phyloP scores from a whole-genome alignment of 495 filamentous ascomycete genomes.

The Pyronema domesticum region DNA sequence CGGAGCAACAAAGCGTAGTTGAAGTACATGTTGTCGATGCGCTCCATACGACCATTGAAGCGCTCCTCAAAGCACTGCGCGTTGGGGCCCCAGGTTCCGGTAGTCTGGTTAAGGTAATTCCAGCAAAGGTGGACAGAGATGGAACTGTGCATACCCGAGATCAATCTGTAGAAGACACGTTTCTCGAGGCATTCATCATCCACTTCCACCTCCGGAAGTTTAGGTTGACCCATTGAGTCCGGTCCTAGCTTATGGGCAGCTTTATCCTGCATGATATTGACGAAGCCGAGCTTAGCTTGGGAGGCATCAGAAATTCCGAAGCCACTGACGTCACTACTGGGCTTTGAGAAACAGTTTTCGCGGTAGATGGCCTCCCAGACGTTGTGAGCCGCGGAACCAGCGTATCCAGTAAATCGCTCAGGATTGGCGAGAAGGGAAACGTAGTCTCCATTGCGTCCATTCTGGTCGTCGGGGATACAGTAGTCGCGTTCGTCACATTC shows the following conservation, averaged over 20 bases:
- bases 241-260: constrained; percentile 40
- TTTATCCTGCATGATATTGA: constrained; percentile 58
- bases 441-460: constrained; percentile 78
- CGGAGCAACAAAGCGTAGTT: constrained; percentile 89
- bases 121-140: constrained; percentile 92
- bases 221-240: constrained; percentile 31
- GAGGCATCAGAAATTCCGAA: constrained; percentile 14
- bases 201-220: constrained; percentile 40
- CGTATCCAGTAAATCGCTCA: constrained; percentile 87
- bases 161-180: constrained; percentile 84
- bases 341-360: constrained; percentile 86
- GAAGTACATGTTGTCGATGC: constrained; percentile 94
- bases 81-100: constrained; percentile 83
- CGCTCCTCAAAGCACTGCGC: constrained; percentile 73
- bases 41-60: constrained; percentile 67
- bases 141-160: constrained; percentile 94
- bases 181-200: constrained; percentile 94
- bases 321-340: neutral
- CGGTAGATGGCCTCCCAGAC: constrained; percentile 95
- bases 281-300: constrained; percentile 68
- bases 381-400: constrained; percentile 60
- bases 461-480: constrained; percentile 90
- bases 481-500: constrained; percentile 96
- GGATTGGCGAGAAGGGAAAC: constrained; percentile 87
- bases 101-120: constrained; percentile 91